A percentile compares a stretch with the other conserved stretches of the same genome.
phyloP scores from a whole-genome alignment of 2,329 filamentous ascomycete genomes.

The Lecanoromycetidae sp. region DNA sequence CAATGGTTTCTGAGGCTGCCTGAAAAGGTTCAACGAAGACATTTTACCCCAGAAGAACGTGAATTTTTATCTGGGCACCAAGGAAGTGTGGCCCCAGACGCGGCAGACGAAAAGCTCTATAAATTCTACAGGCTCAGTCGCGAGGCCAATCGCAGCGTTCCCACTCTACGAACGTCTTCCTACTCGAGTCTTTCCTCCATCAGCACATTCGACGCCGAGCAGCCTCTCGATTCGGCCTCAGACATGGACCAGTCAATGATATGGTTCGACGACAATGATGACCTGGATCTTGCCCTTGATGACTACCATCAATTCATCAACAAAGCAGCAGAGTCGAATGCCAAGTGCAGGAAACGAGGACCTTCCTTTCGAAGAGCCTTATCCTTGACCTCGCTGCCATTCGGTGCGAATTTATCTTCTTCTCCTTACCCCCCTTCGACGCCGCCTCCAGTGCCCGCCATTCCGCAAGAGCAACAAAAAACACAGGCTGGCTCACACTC shows the following conservation, averaged over 20 bases:
- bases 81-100: conserved; percentile 42
- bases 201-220: conserved; percentile 18
- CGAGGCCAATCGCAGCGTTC: conserved; percentile 24
- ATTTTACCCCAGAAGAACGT: conserved; percentile 63
- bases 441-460: conserved; percentile 7
- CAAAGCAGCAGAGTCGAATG: conserved; percentile 32
- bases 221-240: conserved; percentile 23
- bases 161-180: conserved; percentile 14
- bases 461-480: not conserved
- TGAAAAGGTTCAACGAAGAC: conserved; percentile 57
- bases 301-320: conserved; percentile 55
- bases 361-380: conserved; percentile 59
- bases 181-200: conserved; percentile 20
- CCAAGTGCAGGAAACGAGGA: conserved; percentile 25
- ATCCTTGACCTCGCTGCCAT: conserved; percentile 56
- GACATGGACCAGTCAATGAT: conserved; percentile 45
- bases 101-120: conserved; percentile 47
- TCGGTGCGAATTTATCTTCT: conserved; percentile 32
- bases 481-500: conserved; percentile 17
- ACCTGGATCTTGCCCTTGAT: conserved; percentile 57
- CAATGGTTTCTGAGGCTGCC: conserved; percentile 60
- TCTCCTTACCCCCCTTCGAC: conserved; percentile 13
- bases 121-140: conserved; percentile 32
- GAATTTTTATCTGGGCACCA: conserved; percentile 42
- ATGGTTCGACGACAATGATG: conserved; percentile 62